These are phyloP conservation scores for Verticillium tricorpus DNA, from an alignment of 2,329 filamentous ascomycete genomes.

Conservation along the genomic window DNA sequence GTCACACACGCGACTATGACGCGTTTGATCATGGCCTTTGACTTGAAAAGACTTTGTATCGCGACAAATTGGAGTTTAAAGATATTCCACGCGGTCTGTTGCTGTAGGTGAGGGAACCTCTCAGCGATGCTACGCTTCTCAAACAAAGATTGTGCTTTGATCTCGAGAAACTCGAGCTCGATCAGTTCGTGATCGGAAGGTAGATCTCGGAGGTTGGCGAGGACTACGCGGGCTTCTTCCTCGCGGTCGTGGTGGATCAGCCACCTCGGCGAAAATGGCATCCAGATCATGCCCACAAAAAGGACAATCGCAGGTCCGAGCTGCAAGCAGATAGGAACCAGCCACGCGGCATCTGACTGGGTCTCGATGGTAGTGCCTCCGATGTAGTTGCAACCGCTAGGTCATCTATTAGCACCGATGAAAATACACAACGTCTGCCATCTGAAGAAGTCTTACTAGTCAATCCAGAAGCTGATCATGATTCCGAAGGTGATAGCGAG, in stretches of 20 bases:
- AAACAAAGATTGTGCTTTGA: conserved; percentile 73
- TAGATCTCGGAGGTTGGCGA: conserved; percentile 61
- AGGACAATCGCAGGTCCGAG: conserved; percentile 63
- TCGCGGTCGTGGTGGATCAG: conserved; percentile 67
- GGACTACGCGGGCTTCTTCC: conserved; percentile 57
- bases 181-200: conserved; percentile 61
- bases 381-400: conserved; percentile 59
- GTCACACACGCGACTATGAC: conserved; percentile 59
- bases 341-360: conserved; percentile 68
- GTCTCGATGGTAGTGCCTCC: conserved; percentile 41
- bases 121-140: conserved; percentile 67
- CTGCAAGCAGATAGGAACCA: conserved; percentile 68
- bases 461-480: conserved; percentile 61
- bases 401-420: background rate
- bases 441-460: conserved; percentile 32
- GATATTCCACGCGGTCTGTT: conserved; percentile 57
- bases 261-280: conserved; percentile 77
- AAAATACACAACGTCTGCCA: background rate
- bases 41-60: conserved; percentile 59
- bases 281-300: conserved; percentile 68
- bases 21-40: conserved; percentile 60
- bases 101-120: conserved; percentile 60
- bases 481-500: conserved; percentile 58
- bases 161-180: conserved; percentile 75
- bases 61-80: conserved; percentile 67